Evolutionary conservation across 495 filamentous ascomycete species (phyloP), one percentile per base, ranked within the genome.

Genomic region (Physcia stellaris): DNA sequence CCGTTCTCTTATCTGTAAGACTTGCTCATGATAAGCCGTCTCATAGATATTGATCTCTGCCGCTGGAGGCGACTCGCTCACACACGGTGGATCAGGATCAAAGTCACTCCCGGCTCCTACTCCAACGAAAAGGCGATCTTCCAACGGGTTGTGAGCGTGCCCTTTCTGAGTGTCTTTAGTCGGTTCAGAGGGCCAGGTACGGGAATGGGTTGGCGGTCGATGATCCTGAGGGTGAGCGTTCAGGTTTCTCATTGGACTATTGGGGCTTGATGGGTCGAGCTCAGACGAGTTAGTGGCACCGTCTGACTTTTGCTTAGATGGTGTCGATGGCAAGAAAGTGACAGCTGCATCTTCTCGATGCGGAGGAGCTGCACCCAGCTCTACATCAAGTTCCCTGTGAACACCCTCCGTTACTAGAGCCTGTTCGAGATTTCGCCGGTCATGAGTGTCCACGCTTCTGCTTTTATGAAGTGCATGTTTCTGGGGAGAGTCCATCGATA

Each of bases 11-110:
- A 94, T 92, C 7, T 80, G 73, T 38, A 81, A 71, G 9, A 93
- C 70, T 63, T 94, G 84, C 34, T 75, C 63, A 28, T 80, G 71
- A 49, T 93, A 96, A 3, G 88, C 88, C 0, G 68, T 74, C 46
- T 93, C 85, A 52, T 93, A 95, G 31, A 94, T 77, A 47, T 87
- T 75, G 45, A 83, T 80, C 31, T 88, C 83, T 4, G 79, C 79
- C 6, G 75, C 78, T 6, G 86, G 87, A 11, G 50, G 50, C 6
- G 80, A 86, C 50, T 94, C 86, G 37, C 81, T 81, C 28, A 95
- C 76, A 13, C 79, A 36, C n/a, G 68, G 41, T 4, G 50, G 49
- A 19, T 49, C 48, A 7, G 53, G 47, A 4, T 39, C 37, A 7
- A 51, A 41, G 21, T 45, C 51, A 23, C 32, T 50, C 27, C 30